Percentiles rank a stretch among this genome's conserved stretches.
Conservation (phyloP, 2,329 filamentous ascomycete species). For the Leptosphaerulina australis region DNA sequence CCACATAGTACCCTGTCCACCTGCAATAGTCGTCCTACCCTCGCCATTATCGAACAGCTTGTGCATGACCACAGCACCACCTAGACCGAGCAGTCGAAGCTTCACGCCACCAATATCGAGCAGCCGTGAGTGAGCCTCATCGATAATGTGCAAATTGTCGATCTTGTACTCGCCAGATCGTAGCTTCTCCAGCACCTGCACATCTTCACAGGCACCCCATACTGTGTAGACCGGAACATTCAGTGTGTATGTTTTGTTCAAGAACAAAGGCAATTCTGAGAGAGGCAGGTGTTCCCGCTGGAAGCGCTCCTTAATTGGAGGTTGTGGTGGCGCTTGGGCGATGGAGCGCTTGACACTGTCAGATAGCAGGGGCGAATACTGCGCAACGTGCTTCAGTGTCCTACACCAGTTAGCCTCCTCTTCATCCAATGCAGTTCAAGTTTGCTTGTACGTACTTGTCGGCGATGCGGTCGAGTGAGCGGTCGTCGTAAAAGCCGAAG, state of each 20-base stretch:
- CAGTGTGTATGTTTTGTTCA: conserved; percentile 86
- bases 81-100: conserved; percentile 88
- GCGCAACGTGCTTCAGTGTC: conserved; percentile 96
- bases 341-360: conserved; percentile 73
- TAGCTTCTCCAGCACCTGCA: conserved; percentile 96
- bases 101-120: conserved; percentile 95
- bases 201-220: conserved; percentile 98
- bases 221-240: conserved; percentile 98
- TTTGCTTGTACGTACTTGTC: conserved; percentile 75
- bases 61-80: conserved; percentile 98
- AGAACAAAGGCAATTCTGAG: conserved; percentile 87
- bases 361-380: conserved; percentile 93
- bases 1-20: conserved; percentile 99
- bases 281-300: conserved; percentile 81
- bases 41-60: conserved; percentile 99
- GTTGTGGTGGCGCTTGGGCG: conserved; percentile 69
- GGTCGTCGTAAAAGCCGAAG: conserved; percentile 98
- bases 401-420: conserved; percentile 54
- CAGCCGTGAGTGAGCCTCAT: conserved; percentile 94
- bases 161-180: conserved; percentile 98
- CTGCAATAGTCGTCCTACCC: conserved; percentile 95
- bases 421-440: not conserved
- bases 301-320: conserved; percentile 81
- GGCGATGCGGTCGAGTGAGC: conserved; percentile 92
- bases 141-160: conserved; percentile 95